Evolutionary conservation across 306 rosid species (phyloP), one percentile per base, ranked within the genome.

Genomic region (Herpetospermum pedunculosum): DNA sequence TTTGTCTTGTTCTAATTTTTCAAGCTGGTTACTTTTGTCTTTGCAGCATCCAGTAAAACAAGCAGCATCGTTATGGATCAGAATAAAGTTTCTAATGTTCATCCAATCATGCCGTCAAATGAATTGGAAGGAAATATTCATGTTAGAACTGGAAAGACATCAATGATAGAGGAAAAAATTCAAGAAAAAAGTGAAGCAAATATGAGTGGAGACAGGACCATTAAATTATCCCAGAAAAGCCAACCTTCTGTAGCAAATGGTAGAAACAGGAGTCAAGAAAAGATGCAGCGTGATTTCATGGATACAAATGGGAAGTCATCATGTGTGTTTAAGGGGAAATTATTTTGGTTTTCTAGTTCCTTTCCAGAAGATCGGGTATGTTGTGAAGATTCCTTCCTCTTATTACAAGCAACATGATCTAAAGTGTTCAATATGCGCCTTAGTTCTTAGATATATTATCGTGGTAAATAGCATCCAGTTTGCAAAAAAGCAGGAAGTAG

Each of bases 321-420:
- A 69, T 70, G 83, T 65, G 86, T 87, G 52, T 93, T 89, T 77
- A 76, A 67, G 67, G 96, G 91, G 75, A 86, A 78, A 85, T 71
- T 59, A 57, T 93, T 91, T 78, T 59, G 87, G 74, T 91, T 93
- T 79, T 91, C 97, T 54, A 83, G 74, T 81, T 83, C 84, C 72
- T 91, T 89, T 83, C 97, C 97, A 70, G 92, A 85, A 67, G 94
- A 87, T 46, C 85, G 82, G 88, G 98, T 91, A 81, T 84, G 88
- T 83, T 71, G 32, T 81, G 43, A 38, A 53, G 52, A 35, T 82
- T 43, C 29, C 60, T 62, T 74, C 74, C 14, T 57, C 38, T 37
- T 46, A 23, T 21, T 50, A 57, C 16, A 50, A 21, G 41, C 21
- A 43, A 26, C 23, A 28, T 19, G n/a, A 64, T 35, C 26, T 46